These are phyloP conservation scores for Spathaspora arborariae DNA, from an alignment of 805 yeast species.

Conservation along the genomic window DNA sequence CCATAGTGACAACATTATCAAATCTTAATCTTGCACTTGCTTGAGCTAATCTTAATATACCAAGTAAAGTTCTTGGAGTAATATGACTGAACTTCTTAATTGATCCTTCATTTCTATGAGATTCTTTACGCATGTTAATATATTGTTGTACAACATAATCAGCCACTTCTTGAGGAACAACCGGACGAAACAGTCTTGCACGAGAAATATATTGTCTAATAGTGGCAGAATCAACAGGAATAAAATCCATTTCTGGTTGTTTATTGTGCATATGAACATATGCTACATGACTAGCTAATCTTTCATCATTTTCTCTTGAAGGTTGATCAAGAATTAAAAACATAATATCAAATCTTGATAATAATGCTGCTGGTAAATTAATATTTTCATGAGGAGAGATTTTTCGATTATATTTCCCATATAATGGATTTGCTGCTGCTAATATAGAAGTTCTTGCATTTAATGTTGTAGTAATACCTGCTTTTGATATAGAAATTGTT, in stretches of 20 bases:
- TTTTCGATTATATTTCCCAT: conserved; percentile 89
- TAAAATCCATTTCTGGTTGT: conserved; percentile 75
- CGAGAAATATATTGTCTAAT: conserved; percentile 84
- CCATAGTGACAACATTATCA: conserved; percentile 60
- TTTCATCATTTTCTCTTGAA: conserved; percentile 71
- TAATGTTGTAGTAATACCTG: conserved; percentile 93
- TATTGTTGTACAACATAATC: conserved; percentile 84
- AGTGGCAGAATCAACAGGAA: conserved; percentile 72
- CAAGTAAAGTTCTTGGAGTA: conserved; percentile 92
- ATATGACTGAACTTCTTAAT: conserved; percentile 82
- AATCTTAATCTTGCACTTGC: conserved; percentile 90
- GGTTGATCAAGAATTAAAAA: conserved; percentile 87
- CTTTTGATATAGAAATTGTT: conserved; percentile 94
- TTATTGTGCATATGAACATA: conserved; percentile 90
- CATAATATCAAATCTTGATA: conserved; percentile 90
- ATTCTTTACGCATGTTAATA: conserved; percentile 89
- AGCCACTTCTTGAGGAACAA: conserved; percentile 76
- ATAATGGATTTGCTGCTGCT: conserved; percentile 98
- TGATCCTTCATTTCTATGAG: conserved; percentile 73
- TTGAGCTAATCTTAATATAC: conserved; percentile 87
- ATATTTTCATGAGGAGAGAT: conserved; percentile 92
- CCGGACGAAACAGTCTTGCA: conserved; percentile 84
- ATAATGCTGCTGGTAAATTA: conserved; percentile 91
- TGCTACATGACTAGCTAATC: conserved; percentile 89
- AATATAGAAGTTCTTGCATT: conserved; percentile 93